Percentiles rank a stretch among this genome's conserved stretches.
Conservation (phyloP, 345 rosid genomes). For the Syzygium oleosum region DNA sequence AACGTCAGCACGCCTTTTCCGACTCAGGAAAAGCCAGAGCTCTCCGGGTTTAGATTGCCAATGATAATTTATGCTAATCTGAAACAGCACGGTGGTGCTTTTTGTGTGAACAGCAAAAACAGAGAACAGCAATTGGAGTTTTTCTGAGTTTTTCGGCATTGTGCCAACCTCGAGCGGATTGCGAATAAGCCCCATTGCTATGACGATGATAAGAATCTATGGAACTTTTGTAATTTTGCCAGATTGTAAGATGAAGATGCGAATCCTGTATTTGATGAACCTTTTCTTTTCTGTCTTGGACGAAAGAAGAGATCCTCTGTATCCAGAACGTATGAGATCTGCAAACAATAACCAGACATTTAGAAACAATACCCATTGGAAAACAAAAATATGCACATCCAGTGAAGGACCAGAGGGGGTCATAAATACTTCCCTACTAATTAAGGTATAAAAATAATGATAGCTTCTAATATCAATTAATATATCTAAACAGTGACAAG, state of each 20-base stretch:
- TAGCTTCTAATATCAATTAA: neutral
- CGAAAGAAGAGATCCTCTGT: conserved; percentile 55
- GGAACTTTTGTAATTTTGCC: conserved; percentile 29
- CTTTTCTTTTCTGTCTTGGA: conserved; percentile 15
- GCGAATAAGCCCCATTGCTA: neutral
- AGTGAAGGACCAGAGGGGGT: neutral
- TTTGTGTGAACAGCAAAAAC: neutral
- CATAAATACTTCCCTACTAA: neutral
- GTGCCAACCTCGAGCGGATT: neutral
- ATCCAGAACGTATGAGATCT: conserved; percentile 42
- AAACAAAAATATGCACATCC: neutral
- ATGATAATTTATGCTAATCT: neutral
- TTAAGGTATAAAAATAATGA: neutral
- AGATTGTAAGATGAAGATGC: neutral
- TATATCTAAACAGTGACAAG: neutral
- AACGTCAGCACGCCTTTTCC: neutral
- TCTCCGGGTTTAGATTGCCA: neutral
- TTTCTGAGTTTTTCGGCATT: neutral
- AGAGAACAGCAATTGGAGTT: neutral
- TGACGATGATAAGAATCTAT: conserved; percentile 12
- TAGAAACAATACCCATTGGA: neutral
- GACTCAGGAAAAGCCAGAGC: neutral
- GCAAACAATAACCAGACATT: neutral
- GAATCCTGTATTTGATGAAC: neutral
- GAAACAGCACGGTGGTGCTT: neutral